Evolutionary conservation across 768 basidiomycete species (phyloP).

Genomic region (Agaricus subrufescens): DNA sequence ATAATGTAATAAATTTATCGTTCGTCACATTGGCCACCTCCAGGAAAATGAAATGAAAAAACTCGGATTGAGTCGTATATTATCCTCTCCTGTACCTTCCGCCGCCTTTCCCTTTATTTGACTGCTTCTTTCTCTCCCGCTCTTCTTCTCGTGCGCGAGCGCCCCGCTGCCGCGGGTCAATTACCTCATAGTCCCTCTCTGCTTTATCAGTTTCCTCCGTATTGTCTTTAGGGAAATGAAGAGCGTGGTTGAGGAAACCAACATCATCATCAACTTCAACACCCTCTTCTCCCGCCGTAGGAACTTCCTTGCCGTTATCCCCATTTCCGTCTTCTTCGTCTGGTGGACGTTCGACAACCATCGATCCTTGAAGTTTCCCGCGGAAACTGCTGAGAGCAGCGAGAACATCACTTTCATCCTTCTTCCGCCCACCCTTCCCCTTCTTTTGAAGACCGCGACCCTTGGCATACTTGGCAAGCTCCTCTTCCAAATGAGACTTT

Average conservation of each 20-base stretch:
- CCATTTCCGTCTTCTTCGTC: conserved; percentile 12
- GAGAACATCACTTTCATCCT: conserved; percentile 71
- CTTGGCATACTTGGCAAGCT: conserved; percentile 77
- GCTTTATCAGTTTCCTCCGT: conserved; percentile 72
- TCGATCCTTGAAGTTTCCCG: conserved; percentile 54
- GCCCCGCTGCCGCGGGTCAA: conserved; percentile 72
- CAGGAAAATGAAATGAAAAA: too few species aligned
- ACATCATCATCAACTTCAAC: conserved; percentile 78
- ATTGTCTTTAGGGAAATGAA: conserved; percentile 78
- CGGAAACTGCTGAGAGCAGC: conserved; percentile 68
- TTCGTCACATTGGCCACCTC: too few species aligned
- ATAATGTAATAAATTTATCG: too few species aligned
- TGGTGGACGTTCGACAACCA: conserved; percentile 19
- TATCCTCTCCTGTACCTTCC: conserved; percentile 13
- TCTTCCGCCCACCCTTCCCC: conserved; percentile 41
- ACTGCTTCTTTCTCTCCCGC: conserved; percentile 52
- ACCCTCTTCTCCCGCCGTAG: conserved; percentile 35
- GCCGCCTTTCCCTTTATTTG: conserved; percentile 22
- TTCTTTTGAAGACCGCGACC: conserved; percentile 55
- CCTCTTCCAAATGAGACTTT: conserved; percentile 74
- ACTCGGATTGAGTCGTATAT: too few species aligned
- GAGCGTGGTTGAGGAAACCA: conserved; percentile 67
- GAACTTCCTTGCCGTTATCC: conserved; percentile 17
- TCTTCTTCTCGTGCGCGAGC: conserved; percentile 79
- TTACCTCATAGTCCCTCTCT: conserved; percentile 84